Evolutionary conservation across 805 yeast genomes (phyloP).

Genomic region (Lachancea dasiensis): DNA sequence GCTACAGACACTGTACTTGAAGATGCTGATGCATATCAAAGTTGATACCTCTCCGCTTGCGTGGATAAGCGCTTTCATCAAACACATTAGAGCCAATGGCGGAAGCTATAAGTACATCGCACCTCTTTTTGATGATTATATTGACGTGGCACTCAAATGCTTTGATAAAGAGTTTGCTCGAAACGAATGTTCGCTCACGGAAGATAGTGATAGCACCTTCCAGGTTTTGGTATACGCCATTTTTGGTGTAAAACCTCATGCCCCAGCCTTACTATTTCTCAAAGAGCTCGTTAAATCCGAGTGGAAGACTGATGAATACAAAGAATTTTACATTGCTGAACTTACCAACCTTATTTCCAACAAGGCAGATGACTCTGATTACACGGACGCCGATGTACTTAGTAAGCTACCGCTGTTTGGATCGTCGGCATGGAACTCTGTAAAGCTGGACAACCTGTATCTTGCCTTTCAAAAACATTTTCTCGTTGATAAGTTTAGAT

Average conservation of each 20-base stretch:
- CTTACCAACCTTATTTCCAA: slow-evolving; percentile 25
- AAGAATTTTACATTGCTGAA: slow-evolving; percentile 18
- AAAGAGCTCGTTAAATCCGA: slow-evolving; percentile 27
- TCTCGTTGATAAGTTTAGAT: slow-evolving; percentile 23
- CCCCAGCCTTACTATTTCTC: slow-evolving; percentile 18
- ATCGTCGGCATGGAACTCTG: slow-evolving; percentile 23
- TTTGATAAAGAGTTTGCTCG: slow-evolving; percentile 21
- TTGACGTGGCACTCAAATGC: slow-evolving; percentile 36
- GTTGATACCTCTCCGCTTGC: slow-evolving; percentile 20
- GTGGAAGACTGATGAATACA: slow-evolving; percentile 9
- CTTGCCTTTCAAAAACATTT: slow-evolving; percentile 15
- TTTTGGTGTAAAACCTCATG: slow-evolving; percentile 16
- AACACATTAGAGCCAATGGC: slow-evolving; percentile 32
- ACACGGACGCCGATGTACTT: slow-evolving; percentile 21
- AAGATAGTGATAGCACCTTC: slow-evolving; percentile 11
- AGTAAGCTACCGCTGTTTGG: slow-evolving; percentile 23
- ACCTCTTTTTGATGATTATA: slow-evolving; percentile 30
- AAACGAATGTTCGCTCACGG: background rate
- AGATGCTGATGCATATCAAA: slow-evolving; percentile 38
- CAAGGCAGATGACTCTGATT: slow-evolving; percentile 12
- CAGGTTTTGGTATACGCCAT: slow-evolving; percentile 25
- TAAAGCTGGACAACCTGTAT: slow-evolving; percentile 16
- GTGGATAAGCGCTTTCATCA: slow-evolving; percentile 34
- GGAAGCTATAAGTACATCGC: slow-evolving; percentile 31
- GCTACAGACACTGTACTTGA: slow-evolving; percentile 47